Conservation (phyloP, 371 early-diverging fungal species). For the Mortierella sp. region DNA sequence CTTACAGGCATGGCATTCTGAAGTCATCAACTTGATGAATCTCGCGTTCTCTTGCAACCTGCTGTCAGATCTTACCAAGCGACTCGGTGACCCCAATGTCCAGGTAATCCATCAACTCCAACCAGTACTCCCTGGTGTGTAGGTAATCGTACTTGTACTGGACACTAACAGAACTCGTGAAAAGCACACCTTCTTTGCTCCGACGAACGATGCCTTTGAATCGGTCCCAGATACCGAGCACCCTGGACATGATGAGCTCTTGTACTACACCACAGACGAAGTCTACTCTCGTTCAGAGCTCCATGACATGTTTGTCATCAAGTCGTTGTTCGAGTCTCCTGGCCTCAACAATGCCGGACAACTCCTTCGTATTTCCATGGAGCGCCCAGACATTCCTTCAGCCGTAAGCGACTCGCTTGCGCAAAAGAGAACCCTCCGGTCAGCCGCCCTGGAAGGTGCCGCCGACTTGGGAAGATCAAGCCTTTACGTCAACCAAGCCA, state of each 20-base stretch:
- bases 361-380: slow-evolving; percentile 33
- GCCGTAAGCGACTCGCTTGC: neutral
- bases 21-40: too few relatives aligned
- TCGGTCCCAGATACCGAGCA: slow-evolving; percentile 34
- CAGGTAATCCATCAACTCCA: slow-evolving; percentile 4
- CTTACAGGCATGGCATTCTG: too few relatives aligned
- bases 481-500: slow-evolving; percentile 37
- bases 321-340: slow-evolving; percentile 25
- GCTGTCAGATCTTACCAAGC: slow-evolving; percentile 5
- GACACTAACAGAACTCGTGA: neutral
- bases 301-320: slow-evolving; percentile 12
- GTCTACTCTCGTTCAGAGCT: slow-evolving; percentile 17
- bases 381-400: slow-evolving; percentile 22
- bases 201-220: slow-evolving; percentile 47
- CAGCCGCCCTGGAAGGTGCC: neutral
- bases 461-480: neutral
- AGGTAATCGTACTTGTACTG: too few relatives aligned
- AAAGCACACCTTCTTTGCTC: slow-evolving; percentile 39
- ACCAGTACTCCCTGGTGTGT: too few relatives aligned
- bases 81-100: slow-evolving; percentile 16
- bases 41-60: too few relatives aligned
- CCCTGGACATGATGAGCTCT: slow-evolving; percentile 28
- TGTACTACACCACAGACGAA: slow-evolving; percentile 36
- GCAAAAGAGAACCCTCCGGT: too few relatives aligned
- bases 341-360: slow-evolving; percentile 34